Percentiles rank a stretch among this genome's conserved stretches.
Evolutionary conservation across 176 grass and related monocot species (phyloP).

Genomic region (Musa troglodytarum): DNA sequence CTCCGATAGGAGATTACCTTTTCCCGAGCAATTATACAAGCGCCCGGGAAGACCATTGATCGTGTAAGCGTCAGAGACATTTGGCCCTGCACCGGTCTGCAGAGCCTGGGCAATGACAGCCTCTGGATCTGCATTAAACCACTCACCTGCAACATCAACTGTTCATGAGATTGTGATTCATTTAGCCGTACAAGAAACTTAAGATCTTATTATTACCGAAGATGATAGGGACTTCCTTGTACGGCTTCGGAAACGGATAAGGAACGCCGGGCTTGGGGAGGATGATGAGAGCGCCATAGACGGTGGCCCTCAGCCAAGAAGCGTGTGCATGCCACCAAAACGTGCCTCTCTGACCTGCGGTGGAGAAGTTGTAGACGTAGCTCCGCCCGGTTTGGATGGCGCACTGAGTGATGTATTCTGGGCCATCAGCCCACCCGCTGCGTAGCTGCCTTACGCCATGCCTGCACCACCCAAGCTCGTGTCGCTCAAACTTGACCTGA

Average conservation of each 20-base stretch:
- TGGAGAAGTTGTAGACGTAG: constrained; percentile 4
- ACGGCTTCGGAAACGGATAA: constrained; percentile 2
- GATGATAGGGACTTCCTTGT: neutral
- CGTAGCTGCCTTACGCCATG: neutral
- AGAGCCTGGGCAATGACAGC: constrained; percentile 3
- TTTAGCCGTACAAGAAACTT: too few species aligned
- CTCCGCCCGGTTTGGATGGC: constrained; percentile 2
- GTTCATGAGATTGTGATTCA: too few species aligned
- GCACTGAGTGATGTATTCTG: neutral
- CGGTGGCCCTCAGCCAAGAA: neutral
- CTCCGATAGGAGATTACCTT: neutral
- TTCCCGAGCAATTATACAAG: neutral
- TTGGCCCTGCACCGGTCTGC: neutral
- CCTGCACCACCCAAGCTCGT: neutral
- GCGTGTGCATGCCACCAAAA: constrained; percentile 1
- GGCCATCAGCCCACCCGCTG: constrained; percentile 1
- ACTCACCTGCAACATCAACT: neutral
- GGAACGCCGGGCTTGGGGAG: neutral
- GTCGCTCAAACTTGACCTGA: neutral
- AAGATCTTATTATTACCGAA: neutral
- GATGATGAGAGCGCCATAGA: neutral
- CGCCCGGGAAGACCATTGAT: neutral
- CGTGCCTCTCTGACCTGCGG: neutral
- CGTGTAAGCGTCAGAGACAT: constrained; percentile 8
- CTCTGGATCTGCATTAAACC: constrained; percentile 1